Base-by-base conservation (phyloP, 2,329 filamentous ascomycete species). In the Rhynchosporium graminicola region DNA sequence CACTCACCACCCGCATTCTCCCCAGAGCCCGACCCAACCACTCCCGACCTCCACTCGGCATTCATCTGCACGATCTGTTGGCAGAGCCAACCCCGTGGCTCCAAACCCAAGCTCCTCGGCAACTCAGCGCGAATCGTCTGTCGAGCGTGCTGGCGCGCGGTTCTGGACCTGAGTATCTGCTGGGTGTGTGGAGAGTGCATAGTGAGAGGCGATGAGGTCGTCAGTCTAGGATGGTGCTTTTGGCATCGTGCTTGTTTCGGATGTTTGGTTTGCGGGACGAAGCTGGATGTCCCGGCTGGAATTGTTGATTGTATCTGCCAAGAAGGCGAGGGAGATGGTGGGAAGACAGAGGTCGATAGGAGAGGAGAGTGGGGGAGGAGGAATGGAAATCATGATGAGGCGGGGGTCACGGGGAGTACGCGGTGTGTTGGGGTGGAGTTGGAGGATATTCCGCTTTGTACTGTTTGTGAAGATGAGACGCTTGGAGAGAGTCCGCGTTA, bases 191-290 rank as follows among this genome's bases (percentile, higher is more conserved):
- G 83, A 26, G 82, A 84, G 71, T 72, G 83, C 48, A 77, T 86
- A 12, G 77, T 78, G 42, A 80, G 82, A 31, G 80, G 77, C 0
- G 79, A 82, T 29, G 82, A 85, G 62, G 82, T 80, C 65, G 80
- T 85, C 46, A 84, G 82, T 66, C 76, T 85, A n/a, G 82, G 82
- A 0, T 85, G 80, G 83, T 84, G 82, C 68, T 86, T 86, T 69
- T 86, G 82, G 83, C 83, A 86, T 68, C 76, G 77, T 45, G 76
- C 73, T 0, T 86, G 82, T 70, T 86, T 83, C 71, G 82, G 83
- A 15, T 86, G 82, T 69, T 69, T 86, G 64, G 73, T 85, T 45
- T 85, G 77, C 62, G 80, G 82, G 20, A 78, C 72, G 61, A 76
- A 76, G 2, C 68, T 77, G 26, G 68, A 65, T 2, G 63, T 80